Evolutionary conservation across 306 rosid genomes (phyloP).

Genomic region (Dicorynia guianensis): DNA sequence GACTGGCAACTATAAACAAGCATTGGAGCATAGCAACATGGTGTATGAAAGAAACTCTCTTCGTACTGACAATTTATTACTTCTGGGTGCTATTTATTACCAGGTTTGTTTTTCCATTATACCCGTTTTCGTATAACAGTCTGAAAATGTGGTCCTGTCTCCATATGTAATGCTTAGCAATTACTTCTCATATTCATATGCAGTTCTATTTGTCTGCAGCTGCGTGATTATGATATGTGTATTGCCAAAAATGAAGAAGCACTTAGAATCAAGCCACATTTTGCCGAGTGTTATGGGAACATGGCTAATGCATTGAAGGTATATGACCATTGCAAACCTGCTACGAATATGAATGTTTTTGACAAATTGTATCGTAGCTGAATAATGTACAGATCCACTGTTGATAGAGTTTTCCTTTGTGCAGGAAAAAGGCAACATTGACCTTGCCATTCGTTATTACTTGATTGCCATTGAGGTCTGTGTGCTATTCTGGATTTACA

Average conservation of each 20-base stretch:
- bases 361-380: neutral
- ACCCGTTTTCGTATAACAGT: slow-evolving; percentile 4
- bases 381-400: slow-evolving; percentile 16
- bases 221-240: slow-evolving; percentile 96
- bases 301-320: slow-evolving; percentile 99
- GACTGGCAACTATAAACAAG: slow-evolving; percentile 84
- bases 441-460: slow-evolving; percentile 70
- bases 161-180: neutral
- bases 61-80: slow-evolving; percentile 92
- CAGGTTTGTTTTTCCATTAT: slow-evolving; percentile 62
- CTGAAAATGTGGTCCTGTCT: neutral
- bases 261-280: slow-evolving; percentile 82
- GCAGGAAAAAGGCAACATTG: neutral
- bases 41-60: slow-evolving; percentile 85
- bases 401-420: slow-evolving; percentile 29
- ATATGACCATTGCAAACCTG: neutral
- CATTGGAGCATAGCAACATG: slow-evolving; percentile 78
- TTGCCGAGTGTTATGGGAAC: slow-evolving; percentile 97
- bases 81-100: slow-evolving; percentile 92
- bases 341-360: neutral
- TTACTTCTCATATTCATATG: neutral
- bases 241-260: slow-evolving; percentile 96
- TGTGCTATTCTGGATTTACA: slow-evolving; percentile 21
- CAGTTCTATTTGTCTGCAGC: slow-evolving; percentile 48
- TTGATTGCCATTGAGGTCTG: slow-evolving; percentile 93